Base-by-base conservation (phyloP, 192 early-diverging fungal species). In the Thamnidium elegans region DNA sequence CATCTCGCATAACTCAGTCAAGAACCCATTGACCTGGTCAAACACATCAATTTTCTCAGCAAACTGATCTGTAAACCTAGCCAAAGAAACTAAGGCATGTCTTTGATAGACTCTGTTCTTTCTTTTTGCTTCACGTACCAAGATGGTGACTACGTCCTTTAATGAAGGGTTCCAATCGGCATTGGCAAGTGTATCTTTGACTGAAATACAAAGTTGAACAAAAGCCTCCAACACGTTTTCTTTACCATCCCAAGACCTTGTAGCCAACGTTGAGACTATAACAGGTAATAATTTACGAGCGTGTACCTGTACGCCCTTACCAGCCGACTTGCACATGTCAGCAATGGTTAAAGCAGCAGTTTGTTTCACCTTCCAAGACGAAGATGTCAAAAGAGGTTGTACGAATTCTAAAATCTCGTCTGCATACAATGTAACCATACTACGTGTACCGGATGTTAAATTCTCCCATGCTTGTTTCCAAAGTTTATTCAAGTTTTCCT, bases 401-500 rank as follows among this genome's bases (percentile, higher is more conserved):
- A 81, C 69, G 10, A 86, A 75, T 20, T 69, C 52, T 20, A 94
- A 64, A 14, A 91, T 79, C 71, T 94, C 91, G 15, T 66, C 58
- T 19, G 80, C 56, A 70, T 87, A 90, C 48, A 93, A 58, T 20
- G 81, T 79, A 5, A 91, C 76, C 19, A 89, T 79, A 7, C 80
- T 79, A 0, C 81, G 72, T 6, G 80, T 78, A 78, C 89, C 89
- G 1, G 78, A 81, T 2, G 89, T 88, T 13, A 84, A 71, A 55
- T 91, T 88, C 39, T 92, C 90, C 89, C 88, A 94, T 1, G 89
- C 84, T 8, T 84, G 78, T 45, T 78, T 77, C 92, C 92, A 94
- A 1, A 86, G 58, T 0, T 66, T 76, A 17, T 76, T 82, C 47
- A 91, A 73, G 6, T 63, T 67, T 17, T 83, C 76, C 34, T 76